These are phyloP conservation scores for Agrostemma githago DNA, from an alignment of 148 eudicot genomes.

Conservation along the genomic window DNA sequence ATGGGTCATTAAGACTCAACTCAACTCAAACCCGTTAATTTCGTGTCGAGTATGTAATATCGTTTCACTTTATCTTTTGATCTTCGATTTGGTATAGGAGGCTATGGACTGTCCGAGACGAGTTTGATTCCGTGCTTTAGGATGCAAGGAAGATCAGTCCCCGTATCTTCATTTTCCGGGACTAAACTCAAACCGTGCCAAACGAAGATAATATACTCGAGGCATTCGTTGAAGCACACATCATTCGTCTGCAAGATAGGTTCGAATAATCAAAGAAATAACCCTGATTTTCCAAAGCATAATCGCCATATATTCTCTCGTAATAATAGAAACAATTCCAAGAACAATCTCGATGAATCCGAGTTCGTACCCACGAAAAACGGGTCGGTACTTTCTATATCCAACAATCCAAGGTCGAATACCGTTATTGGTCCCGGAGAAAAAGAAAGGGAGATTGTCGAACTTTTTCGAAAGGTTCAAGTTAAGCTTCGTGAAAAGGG, in stretches of 20 bases:
- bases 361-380: conserved; percentile 65
- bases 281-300: conserved; percentile 66
- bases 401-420: conserved; percentile 43
- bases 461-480: conserved; percentile 74
- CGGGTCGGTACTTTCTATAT: conserved; percentile 54
- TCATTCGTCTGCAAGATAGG: conserved; percentile 56
- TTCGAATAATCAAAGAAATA: conserved; percentile 56
- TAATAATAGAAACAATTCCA: conserved; percentile 50
- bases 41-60: no score
- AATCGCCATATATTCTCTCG: conserved; percentile 61
- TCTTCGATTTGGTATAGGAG: conserved; percentile 28
- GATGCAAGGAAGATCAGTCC: conserved; percentile 46
- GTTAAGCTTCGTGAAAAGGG: conserved; percentile 71
- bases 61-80: background rate
- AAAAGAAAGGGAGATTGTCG: conserved; percentile 76
- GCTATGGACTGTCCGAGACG: conserved; percentile 57
- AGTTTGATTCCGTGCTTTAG: conserved; percentile 54
- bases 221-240: conserved; percentile 36
- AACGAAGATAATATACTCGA: conserved; percentile 31
- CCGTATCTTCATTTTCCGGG: conserved; percentile 33
- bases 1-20: no score
- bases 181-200: conserved; percentile 29
- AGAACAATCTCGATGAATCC: conserved; percentile 51
- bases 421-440: conserved; percentile 72
- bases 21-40: no score